Base-by-base conservation (phyloP, 2,329 filamentous ascomycete species). In the Penicillium sp. region DNA sequence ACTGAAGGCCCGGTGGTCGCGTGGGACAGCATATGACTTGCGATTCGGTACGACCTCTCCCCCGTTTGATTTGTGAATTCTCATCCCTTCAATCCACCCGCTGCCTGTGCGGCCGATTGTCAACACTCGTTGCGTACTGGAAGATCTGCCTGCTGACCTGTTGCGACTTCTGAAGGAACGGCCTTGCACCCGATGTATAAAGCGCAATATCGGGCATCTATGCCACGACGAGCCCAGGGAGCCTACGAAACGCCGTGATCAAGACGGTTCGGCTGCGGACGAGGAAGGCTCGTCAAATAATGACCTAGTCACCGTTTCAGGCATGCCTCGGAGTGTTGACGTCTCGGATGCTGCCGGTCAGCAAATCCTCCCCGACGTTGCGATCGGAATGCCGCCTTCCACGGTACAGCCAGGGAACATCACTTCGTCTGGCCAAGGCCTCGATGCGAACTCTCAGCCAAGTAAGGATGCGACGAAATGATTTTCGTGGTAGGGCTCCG, bases 221-320 rank as follows among this genome's bases (percentile, higher is more conserved):
- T 99, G 94, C 75, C 94, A 97, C 78, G 94, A 99, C 75, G 94
- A 97, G 76, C 93, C 92, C 62, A 87, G 93, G 73, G 93, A 99
- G 68, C 80, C 86, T 62, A 84, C 87, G 54, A 96, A 94, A 76
- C 93, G 92, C 75, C 82, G 78, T 69, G 79, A 84, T 62, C 77
- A 79, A 58, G 81, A 78, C 55, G 75, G 80, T 54, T 79, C 83
- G 46, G 75, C 77, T 36, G 79, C 80, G 50, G 85, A 88, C 64
- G 85, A 88, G 68, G 81, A 84, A 59, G 82, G 58, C 51, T 66
- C 68, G 42, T 68, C 72, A 20, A 74, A 68, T 51, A 72, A 76
- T 68, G 75, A 80, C 49, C 74, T 73, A 61, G 63, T 70, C 50
- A 69, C 66, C 59, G 70, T 75, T 43, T 73, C 74, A 67, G 73